Conservation (phyloP, 768 basidiomycete species). For the Hortiboletus flavorubellus region DNA sequence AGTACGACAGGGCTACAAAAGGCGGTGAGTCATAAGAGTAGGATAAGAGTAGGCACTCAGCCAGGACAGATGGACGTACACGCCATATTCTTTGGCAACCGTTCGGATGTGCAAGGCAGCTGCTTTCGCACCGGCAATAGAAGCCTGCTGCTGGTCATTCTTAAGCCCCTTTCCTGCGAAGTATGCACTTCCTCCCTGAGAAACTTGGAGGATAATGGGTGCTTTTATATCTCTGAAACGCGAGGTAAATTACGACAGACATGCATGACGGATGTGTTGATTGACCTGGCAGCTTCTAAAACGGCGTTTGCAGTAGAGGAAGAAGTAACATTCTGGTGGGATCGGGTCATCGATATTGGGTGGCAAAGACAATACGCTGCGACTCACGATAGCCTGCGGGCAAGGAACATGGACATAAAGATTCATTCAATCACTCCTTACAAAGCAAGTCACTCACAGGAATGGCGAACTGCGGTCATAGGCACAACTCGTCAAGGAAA, state of each 20-base stretch:
- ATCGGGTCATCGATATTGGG: background rate
- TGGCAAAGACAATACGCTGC: background rate
- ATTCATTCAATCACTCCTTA: background rate
- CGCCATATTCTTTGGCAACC: slow-evolving; percentile 86
- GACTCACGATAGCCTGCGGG: slow-evolving; percentile 73
- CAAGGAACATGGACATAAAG: background rate
- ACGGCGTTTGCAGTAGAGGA: slow-evolving; percentile 93
- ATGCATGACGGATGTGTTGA: slow-evolving; percentile 6
- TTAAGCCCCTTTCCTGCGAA: slow-evolving; percentile 95
- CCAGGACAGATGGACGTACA: slow-evolving; percentile 51
- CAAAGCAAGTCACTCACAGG: slow-evolving; percentile 52
- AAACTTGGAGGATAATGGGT: slow-evolving; percentile 96
- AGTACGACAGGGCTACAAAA: slow-evolving; percentile 84
- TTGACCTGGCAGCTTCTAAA: slow-evolving; percentile 90
- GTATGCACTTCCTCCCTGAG: slow-evolving; percentile 95
- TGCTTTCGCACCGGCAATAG: slow-evolving; percentile 86
- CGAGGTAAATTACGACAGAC: slow-evolving; percentile 11
- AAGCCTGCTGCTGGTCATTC: slow-evolving; percentile 95
- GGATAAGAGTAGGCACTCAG: slow-evolving; percentile 2
- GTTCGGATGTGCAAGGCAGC: slow-evolving; percentile 90
- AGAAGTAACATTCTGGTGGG: slow-evolving; percentile 85
- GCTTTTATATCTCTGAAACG: slow-evolving; percentile 81
- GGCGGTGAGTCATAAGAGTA: background rate
- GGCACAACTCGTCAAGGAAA: slow-evolving; percentile 11
- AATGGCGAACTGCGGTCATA: slow-evolving; percentile 64